Evolutionary conservation across 768 basidiomycete species (phyloP).

Genomic region (Crepidotus variabilis): DNA sequence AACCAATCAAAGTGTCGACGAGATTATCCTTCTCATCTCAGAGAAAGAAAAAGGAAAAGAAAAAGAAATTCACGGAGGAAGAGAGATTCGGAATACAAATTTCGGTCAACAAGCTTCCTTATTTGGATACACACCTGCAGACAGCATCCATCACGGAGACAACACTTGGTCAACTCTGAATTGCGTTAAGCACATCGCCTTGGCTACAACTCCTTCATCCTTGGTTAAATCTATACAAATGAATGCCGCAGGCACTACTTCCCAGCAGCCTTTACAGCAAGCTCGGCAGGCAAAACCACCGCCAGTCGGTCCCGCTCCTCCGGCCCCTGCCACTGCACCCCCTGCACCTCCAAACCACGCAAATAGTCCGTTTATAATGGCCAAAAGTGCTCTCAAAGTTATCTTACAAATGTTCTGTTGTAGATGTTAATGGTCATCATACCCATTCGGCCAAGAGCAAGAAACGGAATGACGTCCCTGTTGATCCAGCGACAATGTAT

Average conservation of each 20-base stretch:
- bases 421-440: slow-evolving; percentile 40
- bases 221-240: slow-evolving; percentile 22
- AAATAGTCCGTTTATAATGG: slow-evolving; percentile 24
- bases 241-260: slow-evolving; percentile 41
- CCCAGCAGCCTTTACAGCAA: slow-evolving; percentile 30
- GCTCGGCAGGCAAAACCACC: slow-evolving; percentile 45
- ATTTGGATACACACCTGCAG: neutral
- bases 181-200: neutral
- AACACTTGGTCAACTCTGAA: neutral
- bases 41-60: neutral
- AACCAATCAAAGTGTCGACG: neutral
- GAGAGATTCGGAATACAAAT: neutral
- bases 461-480: slow-evolving; percentile 68
- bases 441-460: slow-evolving; percentile 48
- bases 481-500: slow-evolving; percentile 85
- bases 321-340: slow-evolving; percentile 55
- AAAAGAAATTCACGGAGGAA: neutral
- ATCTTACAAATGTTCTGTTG: slow-evolving; percentile 20
- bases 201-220: neutral
- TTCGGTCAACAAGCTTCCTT: neutral
- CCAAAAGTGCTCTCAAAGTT: slow-evolving; percentile 21
- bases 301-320: slow-evolving; percentile 57
- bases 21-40: neutral
- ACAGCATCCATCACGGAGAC: neutral
- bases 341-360: slow-evolving; percentile 49